Percentiles rank a stretch among this genome's conserved stretches.
Conservation (phyloP, 2,329 filamentous ascomycete species). For the Cladosporium colombiae region DNA sequence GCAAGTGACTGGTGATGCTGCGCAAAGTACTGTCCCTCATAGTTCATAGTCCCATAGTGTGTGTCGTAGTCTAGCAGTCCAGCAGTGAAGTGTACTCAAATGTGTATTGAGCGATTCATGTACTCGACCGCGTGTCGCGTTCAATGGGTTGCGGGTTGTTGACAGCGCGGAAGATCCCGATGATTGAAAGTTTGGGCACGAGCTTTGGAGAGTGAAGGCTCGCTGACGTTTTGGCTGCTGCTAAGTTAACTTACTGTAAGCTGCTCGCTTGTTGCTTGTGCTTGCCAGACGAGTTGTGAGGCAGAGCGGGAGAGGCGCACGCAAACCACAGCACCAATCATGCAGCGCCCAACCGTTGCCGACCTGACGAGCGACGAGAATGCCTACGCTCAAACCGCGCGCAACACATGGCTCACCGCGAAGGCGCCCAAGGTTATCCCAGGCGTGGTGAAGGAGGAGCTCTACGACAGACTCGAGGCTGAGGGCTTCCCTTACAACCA, state of each 20-base stretch:
- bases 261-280: background rate
- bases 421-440: conserved; percentile 69
- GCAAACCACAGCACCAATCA: conserved; percentile 14
- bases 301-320: conserved; percentile 10
- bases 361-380: conserved; percentile 68
- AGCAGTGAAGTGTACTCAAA: background rate
- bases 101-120: background rate
- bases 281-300: background rate
- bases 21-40: conserved; percentile 11
- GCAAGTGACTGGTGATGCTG: conserved; percentile 1
- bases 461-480: conserved; percentile 86
- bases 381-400: conserved; percentile 68
- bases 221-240: conserved; percentile 14
- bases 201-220: background rate
- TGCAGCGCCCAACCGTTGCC: conserved; percentile 62
- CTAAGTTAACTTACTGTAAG: background rate
- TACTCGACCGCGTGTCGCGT: background rate
- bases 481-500: conserved; percentile 76
- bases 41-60: conserved; percentile 10
- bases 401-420: conserved; percentile 78
- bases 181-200: conserved; percentile 8
- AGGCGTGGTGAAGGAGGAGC: conserved; percentile 78
- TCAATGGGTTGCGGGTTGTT: background rate
- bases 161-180: conserved; percentile 3
- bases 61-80: background rate